phyloP scores from a whole-genome alignment of 2,329 filamentous ascomycete genomes.

The Didymella arachidicola region DNA sequence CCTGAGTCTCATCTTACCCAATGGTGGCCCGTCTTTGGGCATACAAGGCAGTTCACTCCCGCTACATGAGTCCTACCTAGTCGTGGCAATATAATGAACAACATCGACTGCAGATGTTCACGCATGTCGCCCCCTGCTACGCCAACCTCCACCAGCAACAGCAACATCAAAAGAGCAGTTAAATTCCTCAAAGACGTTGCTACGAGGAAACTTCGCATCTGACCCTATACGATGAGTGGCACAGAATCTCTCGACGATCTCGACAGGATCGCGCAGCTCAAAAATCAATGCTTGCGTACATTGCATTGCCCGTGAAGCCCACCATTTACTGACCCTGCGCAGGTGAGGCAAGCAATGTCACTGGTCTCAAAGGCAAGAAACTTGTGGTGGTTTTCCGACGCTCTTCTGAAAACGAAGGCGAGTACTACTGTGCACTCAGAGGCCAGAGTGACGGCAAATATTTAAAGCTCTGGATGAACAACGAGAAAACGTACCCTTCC shows the following conservation, averaged over 20 bases:
- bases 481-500: constrained; percentile 33
- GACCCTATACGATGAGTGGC: constrained; percentile 3
- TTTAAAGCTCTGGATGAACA: constrained; percentile 42
- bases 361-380: constrained; percentile 32
- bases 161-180: not conserved
- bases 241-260: constrained; percentile 10
- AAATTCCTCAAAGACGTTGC: not conserved
- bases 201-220: not conserved
- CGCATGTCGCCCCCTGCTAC: not conserved
- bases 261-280: constrained; percentile 7
- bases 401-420: constrained; percentile 25
- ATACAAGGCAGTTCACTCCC: not conserved
- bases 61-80: not conserved
- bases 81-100: not conserved
- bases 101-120: not conserved
- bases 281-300: constrained; percentile 7
- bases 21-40: constrained; percentile 8
- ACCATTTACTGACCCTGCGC: not conserved
- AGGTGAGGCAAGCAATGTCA: constrained; percentile 28
- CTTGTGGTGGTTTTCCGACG: constrained; percentile 30
- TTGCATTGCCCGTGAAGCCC: constrained; percentile 12
- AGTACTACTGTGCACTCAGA: constrained; percentile 38
- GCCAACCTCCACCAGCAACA: not conserved
- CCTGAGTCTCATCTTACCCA: constrained; percentile 5
- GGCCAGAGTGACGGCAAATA: constrained; percentile 36